A percentile compares a stretch with the other conserved stretches of the same genome.
These are phyloP conservation scores for Metarhizium robertsii DNA, from an alignment of 2,329 filamentous ascomycete species.

Conservation along the genomic window DNA sequence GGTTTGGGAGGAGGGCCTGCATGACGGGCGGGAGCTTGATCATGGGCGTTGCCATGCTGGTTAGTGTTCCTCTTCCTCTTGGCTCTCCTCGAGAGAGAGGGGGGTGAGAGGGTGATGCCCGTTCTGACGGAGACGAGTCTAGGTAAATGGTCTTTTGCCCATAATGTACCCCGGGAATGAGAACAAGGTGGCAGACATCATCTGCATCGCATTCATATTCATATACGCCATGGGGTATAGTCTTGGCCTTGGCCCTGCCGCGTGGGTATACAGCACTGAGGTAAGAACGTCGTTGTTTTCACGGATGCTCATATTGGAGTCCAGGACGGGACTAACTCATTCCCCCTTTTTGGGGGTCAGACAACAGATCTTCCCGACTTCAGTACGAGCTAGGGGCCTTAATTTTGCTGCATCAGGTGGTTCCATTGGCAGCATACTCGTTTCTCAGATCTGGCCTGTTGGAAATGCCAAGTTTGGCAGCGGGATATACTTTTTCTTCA, in stretches of 20 bases:
- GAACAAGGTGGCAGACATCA: constrained; percentile 37
- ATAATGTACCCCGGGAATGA: constrained; percentile 39
- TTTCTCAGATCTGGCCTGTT: constrained; percentile 46
- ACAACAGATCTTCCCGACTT: constrained; percentile 43
- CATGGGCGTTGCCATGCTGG: constrained; percentile 45
- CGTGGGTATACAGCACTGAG: constrained; percentile 52
- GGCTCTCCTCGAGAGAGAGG: too few species aligned
- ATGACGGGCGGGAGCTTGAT: constrained; percentile 38
- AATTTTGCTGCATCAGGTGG: constrained; percentile 45
- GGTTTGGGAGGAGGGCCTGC: constrained; percentile 37
- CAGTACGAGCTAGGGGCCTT: constrained; percentile 45
- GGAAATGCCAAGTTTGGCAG: constrained; percentile 40
- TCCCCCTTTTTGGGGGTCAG: neutral
- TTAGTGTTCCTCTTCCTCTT: constrained; percentile 18
- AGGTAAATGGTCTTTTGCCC: constrained; percentile 47
- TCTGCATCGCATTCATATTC: constrained; percentile 47
- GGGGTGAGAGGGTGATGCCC: too few species aligned
- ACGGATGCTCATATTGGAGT: neutral
- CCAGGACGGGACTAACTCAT: neutral
- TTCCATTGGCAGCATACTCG: constrained; percentile 45
- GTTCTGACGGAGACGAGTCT: neutral
- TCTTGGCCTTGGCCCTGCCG: constrained; percentile 45
- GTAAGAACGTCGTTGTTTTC: constrained; percentile 17
- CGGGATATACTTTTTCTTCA: constrained; percentile 49
- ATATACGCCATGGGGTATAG: constrained; percentile 50